Evolutionary conservation across 2,329 filamentous ascomycete genomes (phyloP), one percentile per base, ranked within the genome.

Genomic region (Diaporthe batatas): DNA sequence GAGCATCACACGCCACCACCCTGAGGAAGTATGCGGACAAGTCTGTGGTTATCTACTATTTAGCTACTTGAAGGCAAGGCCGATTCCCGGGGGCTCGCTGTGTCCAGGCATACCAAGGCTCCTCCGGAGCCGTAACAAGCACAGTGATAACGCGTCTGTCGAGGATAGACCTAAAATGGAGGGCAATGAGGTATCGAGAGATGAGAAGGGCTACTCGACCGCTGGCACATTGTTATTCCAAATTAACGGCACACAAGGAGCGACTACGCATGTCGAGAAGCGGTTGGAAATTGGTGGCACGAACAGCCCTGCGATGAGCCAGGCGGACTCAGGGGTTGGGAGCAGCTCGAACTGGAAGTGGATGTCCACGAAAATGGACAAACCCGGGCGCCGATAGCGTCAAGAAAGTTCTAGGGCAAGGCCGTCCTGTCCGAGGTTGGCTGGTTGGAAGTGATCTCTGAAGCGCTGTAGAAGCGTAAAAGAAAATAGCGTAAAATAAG

Each of bases 1-100:
- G 87, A 86, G 49, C 83, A 86, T 58, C 83, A 84, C 59, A 84
- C 84, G 53, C 79, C 83, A 12, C 71, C 71, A 47, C 32, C 68
- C 14, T 36, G 55, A 71, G 36, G 18, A 14, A 25, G n/a, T 11
- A 47, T 23, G 12, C n/a, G 58, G 49, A 14, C 29, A 47, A 42
- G 6, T 6, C 32, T 23, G n/a, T 42, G 1, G n/a, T 42, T n/a
- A 18, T 42, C 11, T 16, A 53, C 11, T 32, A 53, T 23, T n/a
- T n/a, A 10, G 21, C 12, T 11, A 7, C 10, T 32, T 18, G 34
- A 54, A n/a, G 68, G 53, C 11, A 5, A 51, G 10, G 14, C n/a
- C 47, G 8, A 25, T 12, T 42, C 29, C 21, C 12, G n/a, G 32
- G 36, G 14, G 14, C 29, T 6, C 11, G 14, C 11, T 34, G 8